Base-by-base conservation (phyloP, 2,329 filamentous ascomycete species). In the Kalmusia sp. region DNA sequence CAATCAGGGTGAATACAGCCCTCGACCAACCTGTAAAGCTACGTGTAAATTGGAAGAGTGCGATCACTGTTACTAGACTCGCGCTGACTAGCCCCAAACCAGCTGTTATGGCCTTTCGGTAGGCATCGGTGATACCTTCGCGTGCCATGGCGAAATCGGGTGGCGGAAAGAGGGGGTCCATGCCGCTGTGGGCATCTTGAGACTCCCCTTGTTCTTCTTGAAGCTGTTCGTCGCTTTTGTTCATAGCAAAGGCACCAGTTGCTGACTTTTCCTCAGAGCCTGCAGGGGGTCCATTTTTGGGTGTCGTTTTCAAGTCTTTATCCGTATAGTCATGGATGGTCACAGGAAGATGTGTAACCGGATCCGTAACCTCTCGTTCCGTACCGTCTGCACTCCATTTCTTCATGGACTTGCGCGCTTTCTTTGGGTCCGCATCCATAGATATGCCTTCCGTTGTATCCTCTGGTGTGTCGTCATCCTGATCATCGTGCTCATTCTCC, bases 301-400 rank as follows among this genome's bases (percentile, higher is more conserved):
- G 69, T 21, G 76, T 72, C 46, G 71, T 70, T 54, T 81, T 76
- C 27, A 91, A 76, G 47, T 88, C 85, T 33, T 84, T 82, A 24
- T 82, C 79, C 0, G 87, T 90, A 62, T 87, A 87, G 65, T 91
- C 88, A 65, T 89, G 86, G 30, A 90, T 87, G 30, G 75, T 78
- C 41, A 90, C 81, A 1, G 87, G 87, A 2, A 91, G 77, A 71
- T 91, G 88, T 1, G 88, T 91, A 33, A 91, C 81, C 0, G 88
- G 88, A 64, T 91, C 88, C 1, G 87, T 91, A 40, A 91, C 88
- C 66, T 88, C 80, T 54, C 82, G 77, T 52, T 81, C 79, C 22
- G 79, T 77, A 25, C 77, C 74, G 52, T 81, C 77, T 25, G 77
- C 73, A 39, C 70, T 75, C 53, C 72, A 74, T 52, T 81, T 77